Percentiles rank a stretch among this genome's conserved stretches.
Conservation (phyloP, 768 basidiomycete genomes). For the Amanita rimosa region DNA sequence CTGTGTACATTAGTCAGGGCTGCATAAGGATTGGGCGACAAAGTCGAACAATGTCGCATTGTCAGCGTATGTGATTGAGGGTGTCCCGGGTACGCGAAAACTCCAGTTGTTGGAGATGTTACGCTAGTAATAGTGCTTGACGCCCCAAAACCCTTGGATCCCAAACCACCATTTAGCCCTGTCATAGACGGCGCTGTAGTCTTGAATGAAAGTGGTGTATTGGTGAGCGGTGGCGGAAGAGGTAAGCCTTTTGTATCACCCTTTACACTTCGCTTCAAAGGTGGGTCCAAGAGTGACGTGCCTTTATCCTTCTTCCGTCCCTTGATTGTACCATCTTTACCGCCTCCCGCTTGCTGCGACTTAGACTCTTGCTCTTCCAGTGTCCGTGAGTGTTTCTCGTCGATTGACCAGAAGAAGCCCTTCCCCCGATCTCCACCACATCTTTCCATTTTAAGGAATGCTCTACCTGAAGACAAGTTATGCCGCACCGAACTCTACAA, state of each 20-base stretch:
- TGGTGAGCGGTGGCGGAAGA: constrained; percentile 60
- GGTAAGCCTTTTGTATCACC: constrained; percentile 45
- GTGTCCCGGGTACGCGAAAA: constrained; percentile 24
- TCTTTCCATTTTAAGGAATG: constrained; percentile 85
- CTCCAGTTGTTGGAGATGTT: constrained; percentile 24
- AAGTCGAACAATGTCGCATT: constrained; percentile 2
- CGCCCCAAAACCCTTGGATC: constrained; percentile 8
- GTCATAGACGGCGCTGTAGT: constrained; percentile 9
- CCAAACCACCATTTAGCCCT: constrained; percentile 12
- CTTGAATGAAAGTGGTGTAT: constrained; percentile 46
- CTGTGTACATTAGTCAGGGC: constrained; percentile 9
- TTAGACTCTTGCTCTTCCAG: constrained; percentile 65
- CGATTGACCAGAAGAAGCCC: constrained; percentile 90
- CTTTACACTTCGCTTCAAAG: constrained; percentile 61
- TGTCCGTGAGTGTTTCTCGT: constrained; percentile 55
- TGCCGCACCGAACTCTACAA: constrained; percentile 87
- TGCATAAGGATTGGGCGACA: constrained; percentile 8
- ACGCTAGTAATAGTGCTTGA: constrained; percentile 13
- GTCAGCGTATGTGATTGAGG: constrained; percentile 4
- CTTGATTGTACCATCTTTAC: constrained; percentile 22
- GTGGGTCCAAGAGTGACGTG: constrained; percentile 39
- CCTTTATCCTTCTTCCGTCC: constrained; percentile 53
- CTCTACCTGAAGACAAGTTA: constrained; percentile 85
- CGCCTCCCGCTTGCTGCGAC: constrained; percentile 25
- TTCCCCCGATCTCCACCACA: constrained; percentile 81